phyloP scores from a whole-genome alignment of 345 rosid species.

The Acer saccharum region DNA sequence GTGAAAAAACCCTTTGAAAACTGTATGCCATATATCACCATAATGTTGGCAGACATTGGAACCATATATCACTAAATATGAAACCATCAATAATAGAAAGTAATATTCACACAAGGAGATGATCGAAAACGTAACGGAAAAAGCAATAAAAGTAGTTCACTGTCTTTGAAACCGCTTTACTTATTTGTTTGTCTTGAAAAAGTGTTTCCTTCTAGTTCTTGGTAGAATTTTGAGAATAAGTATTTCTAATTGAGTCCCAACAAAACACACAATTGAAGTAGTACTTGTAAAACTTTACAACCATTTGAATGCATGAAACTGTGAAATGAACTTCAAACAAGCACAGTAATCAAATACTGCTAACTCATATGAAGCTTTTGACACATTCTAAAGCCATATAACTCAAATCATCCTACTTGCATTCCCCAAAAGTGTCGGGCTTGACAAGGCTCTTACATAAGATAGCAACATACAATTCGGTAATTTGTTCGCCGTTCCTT shows the following conservation, averaged over 20 bases:
- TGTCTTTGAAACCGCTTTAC: neutral
- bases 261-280: neutral
- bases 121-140: neutral
- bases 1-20: neutral
- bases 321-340: neutral
- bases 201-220: neutral
- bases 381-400: neutral
- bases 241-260: neutral
- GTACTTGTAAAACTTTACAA: neutral
- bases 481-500: neutral
- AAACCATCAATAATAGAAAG: neutral
- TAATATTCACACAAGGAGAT: neutral
- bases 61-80: neutral
- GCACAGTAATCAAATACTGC: neutral
- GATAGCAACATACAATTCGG: neutral
- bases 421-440: neutral
- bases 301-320: neutral
- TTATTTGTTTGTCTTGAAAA: neutral
- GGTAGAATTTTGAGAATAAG: neutral
- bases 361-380: neutral
- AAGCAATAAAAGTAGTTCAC: neutral
- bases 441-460: too few species aligned
- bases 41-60: neutral
- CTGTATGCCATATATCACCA: neutral
- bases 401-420: neutral